phyloP scores from a whole-genome alignment of 805 yeast genomes.

The Candida nemodendra region DNA sequence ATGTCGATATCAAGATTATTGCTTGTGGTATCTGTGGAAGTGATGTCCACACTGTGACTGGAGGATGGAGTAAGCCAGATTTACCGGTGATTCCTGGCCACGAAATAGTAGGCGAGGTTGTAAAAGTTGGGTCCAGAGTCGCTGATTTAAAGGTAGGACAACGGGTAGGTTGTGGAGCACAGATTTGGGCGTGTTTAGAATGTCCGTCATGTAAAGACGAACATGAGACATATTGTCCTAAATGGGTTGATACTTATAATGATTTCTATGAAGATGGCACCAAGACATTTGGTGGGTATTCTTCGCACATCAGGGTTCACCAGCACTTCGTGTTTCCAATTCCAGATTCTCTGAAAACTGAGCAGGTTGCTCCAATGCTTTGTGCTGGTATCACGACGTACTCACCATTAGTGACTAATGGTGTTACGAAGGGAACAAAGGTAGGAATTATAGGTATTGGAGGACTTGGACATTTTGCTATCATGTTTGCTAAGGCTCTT shows the following conservation, averaged over 20 bases:
- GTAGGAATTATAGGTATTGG: constrained; percentile 67
- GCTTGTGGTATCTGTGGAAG: constrained; percentile 60
- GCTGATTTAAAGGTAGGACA: constrained; percentile 58
- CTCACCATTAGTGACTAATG: constrained; percentile 59
- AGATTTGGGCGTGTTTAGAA: constrained; percentile 54
- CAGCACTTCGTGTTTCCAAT: constrained; percentile 63
- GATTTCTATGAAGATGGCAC: constrained; percentile 30
- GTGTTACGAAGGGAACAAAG: constrained; percentile 32
- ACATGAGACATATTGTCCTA: constrained; percentile 46
- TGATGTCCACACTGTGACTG: constrained; percentile 51
- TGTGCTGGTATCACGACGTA: constrained; percentile 78
- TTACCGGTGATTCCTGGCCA: constrained; percentile 51
- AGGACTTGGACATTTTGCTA: constrained; percentile 66
- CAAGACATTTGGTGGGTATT: constrained; percentile 62
- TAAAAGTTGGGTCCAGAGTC: constrained; percentile 58
- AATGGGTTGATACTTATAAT: constrained; percentile 37
- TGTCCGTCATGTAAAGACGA: constrained; percentile 58
- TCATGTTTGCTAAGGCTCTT: constrained; percentile 57
- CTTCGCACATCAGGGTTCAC: constrained; percentile 63
- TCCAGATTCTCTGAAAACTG: constrained; percentile 53
- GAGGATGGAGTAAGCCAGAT: constrained; percentile 46
- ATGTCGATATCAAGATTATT: constrained; percentile 44
- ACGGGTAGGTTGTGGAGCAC: constrained; percentile 81
- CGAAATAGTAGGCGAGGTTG: constrained; percentile 61
- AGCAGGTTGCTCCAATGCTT: constrained; percentile 66